phyloP scores from a whole-genome alignment of 768 basidiomycete genomes.

The Lentinula boryana region DNA sequence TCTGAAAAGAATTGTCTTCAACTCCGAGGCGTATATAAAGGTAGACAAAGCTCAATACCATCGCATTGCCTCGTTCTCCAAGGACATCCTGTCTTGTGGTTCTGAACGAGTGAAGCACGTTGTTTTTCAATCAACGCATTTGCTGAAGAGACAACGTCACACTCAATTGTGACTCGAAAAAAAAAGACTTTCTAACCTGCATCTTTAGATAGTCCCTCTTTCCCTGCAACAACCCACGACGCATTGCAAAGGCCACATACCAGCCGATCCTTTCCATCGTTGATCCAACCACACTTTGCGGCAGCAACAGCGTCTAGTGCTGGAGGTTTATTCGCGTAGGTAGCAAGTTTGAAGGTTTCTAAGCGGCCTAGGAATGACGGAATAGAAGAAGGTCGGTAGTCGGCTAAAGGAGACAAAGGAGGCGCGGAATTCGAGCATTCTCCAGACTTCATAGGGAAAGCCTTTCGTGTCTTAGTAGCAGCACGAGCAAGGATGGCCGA shows the following conservation, averaged over 20 bases:
- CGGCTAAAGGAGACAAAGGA: conserved; percentile 32
- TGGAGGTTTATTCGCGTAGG: conserved; percentile 74
- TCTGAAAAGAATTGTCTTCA: conserved; percentile 24
- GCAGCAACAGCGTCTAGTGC: conserved; percentile 76
- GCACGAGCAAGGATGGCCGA: conserved; percentile 67
- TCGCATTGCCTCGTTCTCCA: conserved; percentile 82
- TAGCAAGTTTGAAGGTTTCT: conserved; percentile 71
- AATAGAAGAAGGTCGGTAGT: conserved; percentile 76
- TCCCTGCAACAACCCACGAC: conserved; percentile 69
- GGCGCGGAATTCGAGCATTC: conserved; percentile 19
- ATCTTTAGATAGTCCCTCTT: conserved; percentile 68
- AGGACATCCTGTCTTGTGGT: conserved; percentile 79
- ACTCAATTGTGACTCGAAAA: conserved; percentile 11
- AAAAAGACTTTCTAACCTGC: conserved; percentile 51
- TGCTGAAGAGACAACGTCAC: conserved; percentile 30
- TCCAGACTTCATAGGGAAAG: conserved; percentile 37
- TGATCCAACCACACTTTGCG: conserved; percentile 77
- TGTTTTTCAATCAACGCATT: conserved; percentile 73
- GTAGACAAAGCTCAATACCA: conserved; percentile 29
- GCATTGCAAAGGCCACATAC: conserved; percentile 65
- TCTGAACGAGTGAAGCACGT: conserved; percentile 51
- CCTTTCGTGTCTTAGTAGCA: conserved; percentile 47
- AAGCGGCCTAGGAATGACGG: conserved; percentile 70
- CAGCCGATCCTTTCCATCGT: conserved; percentile 76
- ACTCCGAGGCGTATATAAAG: not conserved